Evolutionary conservation across 805 yeast genomes (phyloP).

Genomic region (Maudiozyma saulgeensis): DNA sequence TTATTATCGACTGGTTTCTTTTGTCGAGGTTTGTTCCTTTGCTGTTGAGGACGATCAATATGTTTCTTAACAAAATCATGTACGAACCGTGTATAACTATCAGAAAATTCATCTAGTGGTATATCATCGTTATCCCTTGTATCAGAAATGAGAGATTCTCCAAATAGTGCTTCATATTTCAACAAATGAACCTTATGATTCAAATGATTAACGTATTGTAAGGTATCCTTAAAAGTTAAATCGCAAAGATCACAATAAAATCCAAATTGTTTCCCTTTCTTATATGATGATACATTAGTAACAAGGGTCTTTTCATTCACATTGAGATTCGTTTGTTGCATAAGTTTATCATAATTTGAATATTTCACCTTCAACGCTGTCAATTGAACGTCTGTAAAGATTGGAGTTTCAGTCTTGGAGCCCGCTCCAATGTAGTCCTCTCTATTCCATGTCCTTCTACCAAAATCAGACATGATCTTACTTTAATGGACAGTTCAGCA

Average conservation of each 20-base stretch:
- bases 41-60: conserved; percentile 31
- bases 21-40: conserved; percentile 16
- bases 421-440: conserved; percentile 42
- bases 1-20: conserved; percentile 22
- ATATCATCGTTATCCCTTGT: conserved; percentile 34
- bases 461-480: conserved; percentile 31
- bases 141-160: conserved; percentile 24
- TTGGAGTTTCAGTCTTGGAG: conserved; percentile 26
- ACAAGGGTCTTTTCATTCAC: conserved; percentile 29
- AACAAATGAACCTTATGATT: conserved; percentile 61
- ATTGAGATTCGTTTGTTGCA: conserved; percentile 21
- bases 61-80: conserved; percentile 24
- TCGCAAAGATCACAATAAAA: conserved; percentile 78
- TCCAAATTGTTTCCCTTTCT: conserved; percentile 59
- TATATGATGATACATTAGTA: conserved; percentile 22
- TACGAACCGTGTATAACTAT: conserved; percentile 31
- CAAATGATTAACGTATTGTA: conserved; percentile 75
- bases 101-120: conserved; percentile 40
- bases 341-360: conserved; percentile 16
- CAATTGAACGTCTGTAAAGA: conserved; percentile 10
- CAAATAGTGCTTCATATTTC: conserved; percentile 30
- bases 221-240: conserved; percentile 70
- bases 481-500: neutral
- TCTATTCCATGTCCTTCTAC: conserved; percentile 66
- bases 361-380: conserved; percentile 12